Percentiles rank a stretch among this genome's conserved stretches.
phyloP scores from a whole-genome alignment of 345 rosid genomes.

The Draba incana region DNA sequence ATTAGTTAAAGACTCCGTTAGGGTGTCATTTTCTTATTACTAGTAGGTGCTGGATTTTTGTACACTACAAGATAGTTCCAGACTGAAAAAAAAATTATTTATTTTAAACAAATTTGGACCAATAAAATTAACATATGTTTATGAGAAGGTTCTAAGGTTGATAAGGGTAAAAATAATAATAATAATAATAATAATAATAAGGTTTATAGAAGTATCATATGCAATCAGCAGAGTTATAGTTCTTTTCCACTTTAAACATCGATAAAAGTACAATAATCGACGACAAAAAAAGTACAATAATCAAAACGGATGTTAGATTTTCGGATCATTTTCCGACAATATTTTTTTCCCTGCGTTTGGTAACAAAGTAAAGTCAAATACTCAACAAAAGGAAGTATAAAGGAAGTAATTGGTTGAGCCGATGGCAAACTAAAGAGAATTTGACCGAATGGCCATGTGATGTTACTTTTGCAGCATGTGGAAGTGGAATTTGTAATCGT shows the following conservation, averaged over 20 bases:
- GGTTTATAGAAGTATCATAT: not conserved
- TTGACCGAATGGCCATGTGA: slow-evolving; percentile 32
- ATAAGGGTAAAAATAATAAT: not conserved
- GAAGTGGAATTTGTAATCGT: slow-evolving; percentile 14
- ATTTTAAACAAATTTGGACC: not conserved
- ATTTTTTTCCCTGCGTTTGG: not conserved
- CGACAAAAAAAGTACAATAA: not conserved
- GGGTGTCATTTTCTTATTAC: slow-evolving; percentile 5
- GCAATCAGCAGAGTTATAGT: not conserved
- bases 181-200: too few relatives aligned
- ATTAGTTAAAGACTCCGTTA: slow-evolving; percentile 19
- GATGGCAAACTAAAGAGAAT: slow-evolving; percentile 11
- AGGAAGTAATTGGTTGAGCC: slow-evolving; percentile 7
- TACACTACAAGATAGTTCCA: not conserved
- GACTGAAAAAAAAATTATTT: not conserved
- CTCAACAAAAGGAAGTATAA: not conserved
- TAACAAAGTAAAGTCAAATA: not conserved
- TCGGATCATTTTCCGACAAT: not conserved
- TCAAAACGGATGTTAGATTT: not conserved
- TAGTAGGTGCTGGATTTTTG: not conserved
- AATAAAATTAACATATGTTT: not conserved
- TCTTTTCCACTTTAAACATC: not conserved
- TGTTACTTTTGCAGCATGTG: slow-evolving; percentile 24
- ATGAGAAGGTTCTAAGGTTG: not conserved
- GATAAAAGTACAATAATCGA: not conserved